Base-by-base conservation (phyloP, 768 basidiomycete genomes). In the Tulasnella sp. region DNA sequence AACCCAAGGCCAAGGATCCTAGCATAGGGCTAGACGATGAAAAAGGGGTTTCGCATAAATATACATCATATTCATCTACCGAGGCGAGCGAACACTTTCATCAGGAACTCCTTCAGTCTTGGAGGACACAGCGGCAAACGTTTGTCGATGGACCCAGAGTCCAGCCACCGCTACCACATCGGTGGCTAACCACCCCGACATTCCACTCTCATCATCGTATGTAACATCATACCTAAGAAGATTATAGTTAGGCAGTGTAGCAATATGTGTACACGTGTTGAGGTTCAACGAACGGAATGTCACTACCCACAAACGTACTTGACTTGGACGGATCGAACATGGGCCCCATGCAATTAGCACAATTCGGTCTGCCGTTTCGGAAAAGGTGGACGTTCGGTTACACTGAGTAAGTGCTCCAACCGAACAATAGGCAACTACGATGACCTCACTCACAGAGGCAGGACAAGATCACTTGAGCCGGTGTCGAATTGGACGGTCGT, bases 121-220 rank as follows among this genome's bases (percentile, higher is more conserved):
- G 2, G 82, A 82, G 19, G 82, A 84, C 34, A 89, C 88, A 27
- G 86, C 86, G 21, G 88, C 88, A 18, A 90, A 81, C 2, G 84
- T 84, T 82, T 90, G 89, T 46, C 82, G 82, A 4, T 80, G 81
- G 8, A 87, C 88, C 82, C 86, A 85, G 19, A 91, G 68, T 1
- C 88, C 87, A 7, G 84, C 88, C 27, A 90, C 82, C 42, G 84
- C 83, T 7, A 91, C 89, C 0, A 83, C 86, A 81, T 91, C 90
- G n/a, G 81, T 83, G 34, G 40, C 74, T n/a, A 75, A 19, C 24
- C 18, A 1, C 4, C 74, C 74, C 12, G 42, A 42, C 21, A 40
- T 40, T 18, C 40, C 74, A 12, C 44, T 44, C 24, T 42, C 74
- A 24, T 75, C 74, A 7, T 16, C 44, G 74, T 75, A 75, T 21